Evolutionary conservation across 2,329 filamentous ascomycete genomes (phyloP).

Genomic region (Talaromyces verruculosus): DNA sequence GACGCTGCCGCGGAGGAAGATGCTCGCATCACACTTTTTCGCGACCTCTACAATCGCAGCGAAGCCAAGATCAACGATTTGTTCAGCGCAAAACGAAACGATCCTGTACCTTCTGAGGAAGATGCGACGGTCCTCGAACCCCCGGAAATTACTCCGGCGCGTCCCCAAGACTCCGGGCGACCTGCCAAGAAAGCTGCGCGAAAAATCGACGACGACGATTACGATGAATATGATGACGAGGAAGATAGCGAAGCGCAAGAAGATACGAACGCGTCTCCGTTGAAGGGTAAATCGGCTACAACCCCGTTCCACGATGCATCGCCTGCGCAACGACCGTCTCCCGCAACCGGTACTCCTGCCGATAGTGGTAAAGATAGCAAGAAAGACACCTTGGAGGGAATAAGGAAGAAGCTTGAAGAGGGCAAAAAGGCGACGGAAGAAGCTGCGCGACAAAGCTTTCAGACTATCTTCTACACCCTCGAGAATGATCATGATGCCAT

Average conservation of each 20-base stretch:
- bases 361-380: slow-evolving; percentile 57
- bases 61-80: slow-evolving; percentile 75
- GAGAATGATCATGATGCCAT: slow-evolving; percentile 95
- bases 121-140: slow-evolving; percentile 52
- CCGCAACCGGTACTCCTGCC: slow-evolving; percentile 61
- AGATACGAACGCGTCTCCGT: slow-evolving; percentile 45
- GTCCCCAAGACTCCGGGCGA: slow-evolving; percentile 52
- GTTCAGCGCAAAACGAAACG: slow-evolving; percentile 56
- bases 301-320: slow-evolving; percentile 62
- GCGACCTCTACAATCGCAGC: slow-evolving; percentile 71
- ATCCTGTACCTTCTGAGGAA: slow-evolving; percentile 35
- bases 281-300: slow-evolving; percentile 52
- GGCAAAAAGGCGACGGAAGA: slow-evolving; percentile 89
- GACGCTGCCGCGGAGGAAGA: slow-evolving; percentile 67
- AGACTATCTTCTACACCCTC: slow-evolving; percentile 90
- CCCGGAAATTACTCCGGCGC: slow-evolving; percentile 34
- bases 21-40: slow-evolving; percentile 68
- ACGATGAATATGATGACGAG: slow-evolving; percentile 66
- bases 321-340: slow-evolving; percentile 67
- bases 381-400: slow-evolving; percentile 75
- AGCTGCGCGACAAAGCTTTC: slow-evolving; percentile 83
- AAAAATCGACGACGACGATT: slow-evolving; percentile 78
- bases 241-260: slow-evolving; percentile 54
- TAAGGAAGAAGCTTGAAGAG: slow-evolving; percentile 88
- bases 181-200: slow-evolving; percentile 58